phyloP scores from a whole-genome alignment of 2,329 filamentous ascomycete species.

The Leptographium radiaticola region DNA sequence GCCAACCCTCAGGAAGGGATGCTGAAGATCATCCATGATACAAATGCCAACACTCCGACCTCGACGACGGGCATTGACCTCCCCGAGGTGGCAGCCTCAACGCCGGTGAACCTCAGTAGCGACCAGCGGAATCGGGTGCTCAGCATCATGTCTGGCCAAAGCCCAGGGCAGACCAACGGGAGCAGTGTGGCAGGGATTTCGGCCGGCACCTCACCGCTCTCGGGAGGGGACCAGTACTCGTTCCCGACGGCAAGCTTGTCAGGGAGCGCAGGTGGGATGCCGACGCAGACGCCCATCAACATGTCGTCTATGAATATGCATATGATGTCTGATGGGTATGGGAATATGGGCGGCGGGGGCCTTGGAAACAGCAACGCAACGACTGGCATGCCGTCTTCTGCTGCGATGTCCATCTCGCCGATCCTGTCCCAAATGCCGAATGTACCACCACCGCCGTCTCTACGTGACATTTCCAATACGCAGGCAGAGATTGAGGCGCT shows the following conservation, averaged over 20 bases:
- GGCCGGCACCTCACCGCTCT: not conserved
- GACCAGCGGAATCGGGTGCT: conserved; percentile 47
- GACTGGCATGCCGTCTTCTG: not conserved
- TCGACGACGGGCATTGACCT: conserved; percentile 32
- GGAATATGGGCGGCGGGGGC: not conserved
- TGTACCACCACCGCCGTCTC: conserved; percentile 39
- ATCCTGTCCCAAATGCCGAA: conserved; percentile 31
- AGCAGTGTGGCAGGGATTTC: not conserved
- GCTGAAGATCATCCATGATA: conserved; percentile 53
- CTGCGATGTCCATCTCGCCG: conserved; percentile 25
- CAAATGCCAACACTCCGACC: conserved; percentile 38
- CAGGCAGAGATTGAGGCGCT: conserved; percentile 67
- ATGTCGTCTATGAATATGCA: not conserved
- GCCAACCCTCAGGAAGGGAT: conserved; percentile 46
- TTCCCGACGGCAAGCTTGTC: not conserved
- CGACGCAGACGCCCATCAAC: not conserved
- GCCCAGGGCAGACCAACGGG: conserved; percentile 13
- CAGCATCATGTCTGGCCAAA: conserved; percentile 42
- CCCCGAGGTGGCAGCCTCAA: conserved; percentile 42
- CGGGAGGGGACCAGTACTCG: not conserved
- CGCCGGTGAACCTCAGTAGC: conserved; percentile 38
- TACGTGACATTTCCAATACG: conserved; percentile 54
- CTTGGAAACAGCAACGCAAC: not conserved
- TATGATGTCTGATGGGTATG: not conserved
- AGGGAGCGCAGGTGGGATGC: not conserved